phyloP scores from a whole-genome alignment of 2,329 filamentous ascomycete species.

The Colletotrichum abscissum region DNA sequence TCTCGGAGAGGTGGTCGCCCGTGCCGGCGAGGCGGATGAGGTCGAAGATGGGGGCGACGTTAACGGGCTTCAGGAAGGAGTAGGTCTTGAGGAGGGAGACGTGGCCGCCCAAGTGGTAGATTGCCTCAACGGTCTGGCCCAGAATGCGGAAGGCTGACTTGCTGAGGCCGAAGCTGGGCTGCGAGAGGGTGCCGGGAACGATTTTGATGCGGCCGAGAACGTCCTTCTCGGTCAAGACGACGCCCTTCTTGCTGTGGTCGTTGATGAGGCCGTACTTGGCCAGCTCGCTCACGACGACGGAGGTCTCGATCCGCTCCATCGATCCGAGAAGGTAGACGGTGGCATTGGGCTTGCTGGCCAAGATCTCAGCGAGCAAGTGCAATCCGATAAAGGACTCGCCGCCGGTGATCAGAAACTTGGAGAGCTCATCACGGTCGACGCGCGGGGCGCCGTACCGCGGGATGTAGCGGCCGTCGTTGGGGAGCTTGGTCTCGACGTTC shows the following conservation, averaged over 20 bases:
- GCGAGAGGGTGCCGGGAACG: slow-evolving; percentile 37
- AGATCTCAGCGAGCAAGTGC: background rate
- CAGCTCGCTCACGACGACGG: slow-evolving; percentile 32
- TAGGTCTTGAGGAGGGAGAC: background rate
- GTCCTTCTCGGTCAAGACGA: slow-evolving; percentile 5
- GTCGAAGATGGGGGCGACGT: background rate
- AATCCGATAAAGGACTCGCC: background rate
- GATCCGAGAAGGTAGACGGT: slow-evolving; percentile 34
- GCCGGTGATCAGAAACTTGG: slow-evolving; percentile 23
- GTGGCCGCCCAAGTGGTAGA: background rate
- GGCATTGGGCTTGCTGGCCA: background rate
- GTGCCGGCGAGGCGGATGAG: slow-evolving; percentile 40
- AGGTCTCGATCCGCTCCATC: slow-evolving; percentile 28
- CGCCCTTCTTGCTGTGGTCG: slow-evolving; percentile 25
- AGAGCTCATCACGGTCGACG: slow-evolving; percentile 36
- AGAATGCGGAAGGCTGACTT: slow-evolving; percentile 39
- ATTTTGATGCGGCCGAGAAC: slow-evolving; percentile 29
- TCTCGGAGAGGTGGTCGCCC: slow-evolving; percentile 38
- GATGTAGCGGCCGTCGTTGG: slow-evolving; percentile 40
- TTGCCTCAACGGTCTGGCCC: slow-evolving; percentile 38
- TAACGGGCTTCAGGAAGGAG: background rate
- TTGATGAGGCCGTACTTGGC: slow-evolving; percentile 38
- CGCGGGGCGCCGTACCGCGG: slow-evolving; percentile 37
- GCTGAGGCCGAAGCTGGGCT: slow-evolving; percentile 40
- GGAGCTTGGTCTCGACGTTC: slow-evolving; percentile 40